Conservation (phyloP, 345 rosid species). For the Dipteronia sinensis region DNA sequence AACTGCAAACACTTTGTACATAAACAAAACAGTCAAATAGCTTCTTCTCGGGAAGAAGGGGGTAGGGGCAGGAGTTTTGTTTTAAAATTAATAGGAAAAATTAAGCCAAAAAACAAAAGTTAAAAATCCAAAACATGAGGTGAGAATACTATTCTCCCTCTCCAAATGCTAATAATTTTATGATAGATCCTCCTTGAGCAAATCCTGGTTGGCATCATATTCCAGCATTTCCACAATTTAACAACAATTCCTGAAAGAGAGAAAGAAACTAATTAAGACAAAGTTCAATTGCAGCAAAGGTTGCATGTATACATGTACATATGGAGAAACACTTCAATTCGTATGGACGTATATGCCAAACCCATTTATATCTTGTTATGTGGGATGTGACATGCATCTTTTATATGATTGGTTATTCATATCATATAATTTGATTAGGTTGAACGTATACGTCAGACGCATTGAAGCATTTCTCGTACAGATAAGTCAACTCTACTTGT, state of each 20-base stretch:
- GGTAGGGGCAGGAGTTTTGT: neutral
- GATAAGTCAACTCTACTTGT: no score
- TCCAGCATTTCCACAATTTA: slow-evolving; percentile 7
- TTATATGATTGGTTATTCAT: no score
- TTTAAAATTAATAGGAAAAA: neutral
- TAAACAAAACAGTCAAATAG: slow-evolving; percentile 17
- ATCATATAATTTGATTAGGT: no score
- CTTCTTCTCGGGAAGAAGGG: neutral
- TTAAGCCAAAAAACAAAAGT: neutral
- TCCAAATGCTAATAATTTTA: neutral
- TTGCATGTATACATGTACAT: neutral
- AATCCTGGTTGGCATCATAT: slow-evolving; percentile 4
- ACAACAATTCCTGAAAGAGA: slow-evolving; percentile 13
- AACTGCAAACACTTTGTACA: slow-evolving; percentile 32
- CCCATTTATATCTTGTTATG: no score
- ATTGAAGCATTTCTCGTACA: no score
- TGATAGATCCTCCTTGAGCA: neutral
- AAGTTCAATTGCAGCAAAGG: neutral
- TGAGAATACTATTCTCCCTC: neutral
- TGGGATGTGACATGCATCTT: no score
- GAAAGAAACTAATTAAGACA: neutral
- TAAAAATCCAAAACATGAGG: neutral
- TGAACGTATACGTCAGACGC: no score
- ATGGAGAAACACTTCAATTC: no score
- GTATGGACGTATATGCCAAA: no score